Conservation (phyloP, 495 filamentous ascomycete species). For the Podospora sp. region DNA sequence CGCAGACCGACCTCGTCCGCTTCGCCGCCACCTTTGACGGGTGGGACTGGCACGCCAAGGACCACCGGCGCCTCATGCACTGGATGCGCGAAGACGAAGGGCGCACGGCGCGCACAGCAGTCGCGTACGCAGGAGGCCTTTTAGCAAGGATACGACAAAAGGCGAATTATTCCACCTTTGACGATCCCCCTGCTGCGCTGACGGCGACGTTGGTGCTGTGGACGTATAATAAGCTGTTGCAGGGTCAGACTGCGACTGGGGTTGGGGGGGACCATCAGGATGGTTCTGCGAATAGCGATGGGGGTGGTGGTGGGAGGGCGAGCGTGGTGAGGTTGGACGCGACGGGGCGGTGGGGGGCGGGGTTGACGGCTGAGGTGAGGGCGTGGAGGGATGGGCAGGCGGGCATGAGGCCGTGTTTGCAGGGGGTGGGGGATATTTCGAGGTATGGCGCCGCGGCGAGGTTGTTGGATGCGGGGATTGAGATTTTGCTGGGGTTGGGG, state of each 20-base stretch:
- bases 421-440: not conserved
- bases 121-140: not conserved
- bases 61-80: not conserved
- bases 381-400: not conserved
- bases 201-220: not conserved
- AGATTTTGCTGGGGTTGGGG: not conserved
- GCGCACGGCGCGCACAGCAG: not conserved
- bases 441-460: not conserved
- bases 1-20: not conserved
- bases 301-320: not conserved
- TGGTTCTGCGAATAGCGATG: not conserved
- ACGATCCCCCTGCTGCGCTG: not conserved
- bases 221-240: not conserved
- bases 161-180: not conserved
- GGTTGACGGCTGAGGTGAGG: not conserved
- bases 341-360: not conserved
- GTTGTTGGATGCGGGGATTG: not conserved
- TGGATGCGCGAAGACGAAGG: not conserved
- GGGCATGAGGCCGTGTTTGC: not conserved
- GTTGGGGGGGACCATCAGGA: not conserved
- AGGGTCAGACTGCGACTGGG: not conserved
- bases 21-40: not conserved
- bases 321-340: not conserved
- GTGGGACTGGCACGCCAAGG: not conserved
- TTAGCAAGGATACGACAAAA: not conserved